These are phyloP conservation scores for Iris macrosiphon DNA, from an alignment of 106 monocot genomes.

Conservation along the genomic window DNA sequence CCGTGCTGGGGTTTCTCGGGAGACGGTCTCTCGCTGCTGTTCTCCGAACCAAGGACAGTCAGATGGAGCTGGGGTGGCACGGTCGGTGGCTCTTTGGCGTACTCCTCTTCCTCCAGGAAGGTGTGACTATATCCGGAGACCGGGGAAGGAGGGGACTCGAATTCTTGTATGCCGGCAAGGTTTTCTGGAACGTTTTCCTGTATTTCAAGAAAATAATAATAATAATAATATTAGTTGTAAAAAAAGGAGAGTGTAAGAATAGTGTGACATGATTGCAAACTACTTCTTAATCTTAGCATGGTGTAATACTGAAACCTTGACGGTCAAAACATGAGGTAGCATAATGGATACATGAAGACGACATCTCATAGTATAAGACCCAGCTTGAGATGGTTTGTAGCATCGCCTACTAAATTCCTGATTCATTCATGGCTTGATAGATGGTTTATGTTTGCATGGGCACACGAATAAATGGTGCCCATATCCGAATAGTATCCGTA, in stretches of 20 bases:
- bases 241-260: not conserved
- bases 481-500: too few relatives aligned
- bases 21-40: constrained; percentile 15
- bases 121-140: constrained; percentile 39
- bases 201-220: not conserved
- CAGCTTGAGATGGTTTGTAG: too few relatives aligned
- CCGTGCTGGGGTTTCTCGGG: constrained; percentile 47
- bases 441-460: too few relatives aligned
- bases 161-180: constrained; percentile 42
- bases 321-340: too few relatives aligned
- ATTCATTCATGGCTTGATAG: too few relatives aligned
- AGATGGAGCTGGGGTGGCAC: constrained; percentile 58
- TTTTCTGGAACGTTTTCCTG: constrained; percentile 79
- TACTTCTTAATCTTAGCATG: too few relatives aligned
- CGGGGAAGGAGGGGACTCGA: constrained; percentile 55
- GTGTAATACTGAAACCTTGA: too few relatives aligned
- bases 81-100: constrained; percentile 52
- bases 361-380: too few relatives aligned
- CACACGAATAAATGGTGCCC: too few relatives aligned
- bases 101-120: constrained; percentile 56
- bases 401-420: too few relatives aligned
- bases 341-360: too few relatives aligned
- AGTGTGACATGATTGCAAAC: not conserved
- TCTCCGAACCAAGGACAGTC: constrained; percentile 35
- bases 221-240: too few relatives aligned